Conservation (phyloP, 257 asterid genomes). For the Petunia secreta region DNA sequence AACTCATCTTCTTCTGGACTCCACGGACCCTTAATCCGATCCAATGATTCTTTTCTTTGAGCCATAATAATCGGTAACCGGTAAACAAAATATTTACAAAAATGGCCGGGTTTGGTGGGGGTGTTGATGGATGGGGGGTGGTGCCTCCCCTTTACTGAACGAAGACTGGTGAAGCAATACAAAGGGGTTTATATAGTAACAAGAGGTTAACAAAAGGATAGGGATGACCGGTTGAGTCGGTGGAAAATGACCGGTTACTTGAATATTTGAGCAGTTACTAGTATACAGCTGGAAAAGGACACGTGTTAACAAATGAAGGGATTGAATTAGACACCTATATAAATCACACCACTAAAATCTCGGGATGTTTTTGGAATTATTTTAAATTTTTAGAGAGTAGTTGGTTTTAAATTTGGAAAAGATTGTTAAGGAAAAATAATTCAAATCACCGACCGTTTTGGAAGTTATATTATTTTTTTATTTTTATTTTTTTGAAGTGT, state of each 20-base stretch:
- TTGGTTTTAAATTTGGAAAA: neutral
- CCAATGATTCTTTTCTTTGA: slow-evolving; percentile 47
- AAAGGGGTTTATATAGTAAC: slow-evolving; percentile 38
- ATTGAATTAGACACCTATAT: slow-evolving; percentile 41
- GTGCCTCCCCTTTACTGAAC: slow-evolving; percentile 55
- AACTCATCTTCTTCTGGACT: slow-evolving; percentile 79
- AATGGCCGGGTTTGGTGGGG: slow-evolving; percentile 9
- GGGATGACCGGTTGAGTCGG: slow-evolving; percentile 57
- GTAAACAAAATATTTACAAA: neutral
- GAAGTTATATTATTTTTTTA: slow-evolving; percentile 50
- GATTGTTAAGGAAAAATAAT: slow-evolving; percentile 31
- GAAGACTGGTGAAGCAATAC: slow-evolving; percentile 20
- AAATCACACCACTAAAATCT: slow-evolving; percentile 39
- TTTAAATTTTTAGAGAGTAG: neutral
- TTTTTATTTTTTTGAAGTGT: slow-evolving; percentile 15
- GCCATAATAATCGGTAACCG: slow-evolving; percentile 34
- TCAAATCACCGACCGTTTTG: slow-evolving; percentile 84
- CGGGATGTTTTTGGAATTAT: slow-evolving; percentile 26
- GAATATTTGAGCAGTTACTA: slow-evolving; percentile 54
- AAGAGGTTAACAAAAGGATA: slow-evolving; percentile 38
- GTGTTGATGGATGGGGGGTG: slow-evolving; percentile 51
- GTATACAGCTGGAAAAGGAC: slow-evolving; percentile 68
- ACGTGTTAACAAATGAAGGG: slow-evolving; percentile 49
- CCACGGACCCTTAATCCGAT: slow-evolving; percentile 91
- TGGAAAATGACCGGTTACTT: slow-evolving; percentile 40